These are phyloP conservation scores for Syzygium aqueum DNA, from an alignment of 345 rosid genomes.

Conservation along the genomic window DNA sequence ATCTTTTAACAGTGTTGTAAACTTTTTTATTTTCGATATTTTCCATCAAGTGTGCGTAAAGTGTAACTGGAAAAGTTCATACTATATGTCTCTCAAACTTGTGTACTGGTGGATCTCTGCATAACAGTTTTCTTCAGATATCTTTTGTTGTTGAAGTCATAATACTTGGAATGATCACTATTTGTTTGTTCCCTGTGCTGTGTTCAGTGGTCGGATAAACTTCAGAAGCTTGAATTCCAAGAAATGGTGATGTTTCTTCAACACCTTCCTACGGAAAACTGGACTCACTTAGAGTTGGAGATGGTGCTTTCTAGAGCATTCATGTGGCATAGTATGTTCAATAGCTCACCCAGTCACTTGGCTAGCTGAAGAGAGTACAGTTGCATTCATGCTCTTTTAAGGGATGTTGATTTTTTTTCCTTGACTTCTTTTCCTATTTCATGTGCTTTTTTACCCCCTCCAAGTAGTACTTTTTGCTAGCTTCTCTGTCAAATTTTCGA, in stretches of 20 bases:
- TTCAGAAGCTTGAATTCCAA: conserved; percentile 90
- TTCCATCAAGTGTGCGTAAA: not conserved
- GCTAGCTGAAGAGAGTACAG: not conserved
- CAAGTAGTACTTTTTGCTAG: not conserved
- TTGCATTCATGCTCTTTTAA: not conserved
- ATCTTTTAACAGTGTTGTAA: not conserved
- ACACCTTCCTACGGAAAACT: conserved; percentile 83
- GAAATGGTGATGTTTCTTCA: conserved; percentile 99
- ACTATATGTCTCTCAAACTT: not conserved
- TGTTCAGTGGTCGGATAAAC: conserved; percentile 82
- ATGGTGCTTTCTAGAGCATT: conserved; percentile 81
- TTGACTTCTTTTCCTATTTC: not conserved
- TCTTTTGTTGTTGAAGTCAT: not conserved
- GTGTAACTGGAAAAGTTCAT: not conserved
- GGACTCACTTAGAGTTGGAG: conserved; percentile 87
- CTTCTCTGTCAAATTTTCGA: not conserved
- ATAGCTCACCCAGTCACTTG: conserved; percentile 23
- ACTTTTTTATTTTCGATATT: not conserved
- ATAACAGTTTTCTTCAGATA: not conserved
- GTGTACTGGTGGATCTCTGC: not conserved
- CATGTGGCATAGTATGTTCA: conserved; percentile 97
- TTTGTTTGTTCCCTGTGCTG: not conserved
- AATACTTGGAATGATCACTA: not conserved
- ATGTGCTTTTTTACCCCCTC: not conserved
- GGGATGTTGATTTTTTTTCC: not conserved